Evolutionary conservation across 805 yeast species (phyloP).

Genomic region (Teunomyces stri): DNA sequence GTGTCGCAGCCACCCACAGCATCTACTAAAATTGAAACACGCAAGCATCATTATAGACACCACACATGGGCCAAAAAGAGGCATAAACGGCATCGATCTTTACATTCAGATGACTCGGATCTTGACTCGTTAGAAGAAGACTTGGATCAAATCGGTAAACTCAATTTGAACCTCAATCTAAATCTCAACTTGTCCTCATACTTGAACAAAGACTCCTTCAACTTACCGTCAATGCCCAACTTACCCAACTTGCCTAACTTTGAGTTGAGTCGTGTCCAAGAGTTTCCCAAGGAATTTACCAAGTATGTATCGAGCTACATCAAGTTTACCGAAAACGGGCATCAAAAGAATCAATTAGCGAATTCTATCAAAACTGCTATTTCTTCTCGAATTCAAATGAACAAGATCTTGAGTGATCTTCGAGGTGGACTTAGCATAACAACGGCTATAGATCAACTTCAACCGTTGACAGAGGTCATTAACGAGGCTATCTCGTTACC

Average conservation of each 20-base stretch:
- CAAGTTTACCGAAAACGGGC: constrained; percentile 11
- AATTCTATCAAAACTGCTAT: constrained; percentile 38
- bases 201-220: constrained; percentile 14
- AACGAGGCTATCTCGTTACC: constrained; percentile 50
- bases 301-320: constrained; percentile 28
- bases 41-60: constrained; percentile 1
- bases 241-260: constrained; percentile 23
- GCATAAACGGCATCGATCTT: not conserved
- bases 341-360: constrained; percentile 19
- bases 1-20: not conserved
- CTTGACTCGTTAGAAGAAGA: constrained; percentile 44
- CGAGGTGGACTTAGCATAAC: constrained; percentile 47
- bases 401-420: constrained; percentile 38
- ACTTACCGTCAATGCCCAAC: constrained; percentile 21
- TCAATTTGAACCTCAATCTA: constrained; percentile 30
- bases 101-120: constrained; percentile 22
- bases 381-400: constrained; percentile 42
- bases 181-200: constrained; percentile 21
- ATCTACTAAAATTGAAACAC: not conserved
- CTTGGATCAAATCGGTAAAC: constrained; percentile 51
- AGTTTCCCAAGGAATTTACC: constrained; percentile 30
- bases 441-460: constrained; percentile 53
- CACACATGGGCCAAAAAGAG: not conserved
- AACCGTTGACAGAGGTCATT: constrained; percentile 43
- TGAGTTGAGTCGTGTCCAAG: constrained; percentile 22